phyloP scores from a whole-genome alignment of 495 filamentous ascomycete genomes.

The Aspergillus steynii region DNA sequence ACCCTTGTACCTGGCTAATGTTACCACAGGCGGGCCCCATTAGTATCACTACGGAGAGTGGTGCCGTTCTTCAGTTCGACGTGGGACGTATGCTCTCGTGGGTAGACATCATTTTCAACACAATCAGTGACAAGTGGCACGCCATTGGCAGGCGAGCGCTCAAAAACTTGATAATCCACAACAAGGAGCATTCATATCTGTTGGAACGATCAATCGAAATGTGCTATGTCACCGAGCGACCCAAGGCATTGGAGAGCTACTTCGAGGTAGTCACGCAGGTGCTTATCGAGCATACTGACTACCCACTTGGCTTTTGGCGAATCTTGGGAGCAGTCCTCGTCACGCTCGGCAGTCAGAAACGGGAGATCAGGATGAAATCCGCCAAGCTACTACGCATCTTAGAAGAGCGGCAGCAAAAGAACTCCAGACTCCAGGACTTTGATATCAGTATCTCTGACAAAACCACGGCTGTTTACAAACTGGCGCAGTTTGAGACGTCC shows the following conservation, averaged over 20 bases:
- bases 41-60: slow-evolving; percentile 81
- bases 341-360: slow-evolving; percentile 86
- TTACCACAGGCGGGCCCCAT: slow-evolving; percentile 70
- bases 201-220: slow-evolving; percentile 83
- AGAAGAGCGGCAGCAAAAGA: slow-evolving; percentile 81
- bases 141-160: slow-evolving; percentile 87
- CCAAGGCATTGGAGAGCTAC: slow-evolving; percentile 90
- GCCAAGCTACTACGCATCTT: slow-evolving; percentile 79
- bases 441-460: slow-evolving; percentile 98
- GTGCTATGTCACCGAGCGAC: slow-evolving; percentile 70
- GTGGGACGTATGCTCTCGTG: slow-evolving; percentile 88
- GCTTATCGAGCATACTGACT: slow-evolving; percentile 74
- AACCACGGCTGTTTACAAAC: slow-evolving; percentile 95
- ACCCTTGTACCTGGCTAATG: background rate
- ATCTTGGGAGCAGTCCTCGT: slow-evolving; percentile 84
- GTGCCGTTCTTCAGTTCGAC: slow-evolving; percentile 83
- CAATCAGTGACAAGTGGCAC: slow-evolving; percentile 84
- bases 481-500: slow-evolving; percentile 95
- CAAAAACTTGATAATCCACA: slow-evolving; percentile 88
- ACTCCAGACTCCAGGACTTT: slow-evolving; percentile 90
- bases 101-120: slow-evolving; percentile 92
- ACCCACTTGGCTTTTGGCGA: slow-evolving; percentile 85
- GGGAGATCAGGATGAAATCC: slow-evolving; percentile 83
- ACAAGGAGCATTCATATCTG: slow-evolving; percentile 78
- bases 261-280: slow-evolving; percentile 91